A percentile compares a stretch with the other conserved stretches of the same genome.
These are phyloP conservation scores for Pestalotiopsis sp. DNA, from an alignment of 2,329 filamentous ascomycete genomes.

Conservation along the genomic window DNA sequence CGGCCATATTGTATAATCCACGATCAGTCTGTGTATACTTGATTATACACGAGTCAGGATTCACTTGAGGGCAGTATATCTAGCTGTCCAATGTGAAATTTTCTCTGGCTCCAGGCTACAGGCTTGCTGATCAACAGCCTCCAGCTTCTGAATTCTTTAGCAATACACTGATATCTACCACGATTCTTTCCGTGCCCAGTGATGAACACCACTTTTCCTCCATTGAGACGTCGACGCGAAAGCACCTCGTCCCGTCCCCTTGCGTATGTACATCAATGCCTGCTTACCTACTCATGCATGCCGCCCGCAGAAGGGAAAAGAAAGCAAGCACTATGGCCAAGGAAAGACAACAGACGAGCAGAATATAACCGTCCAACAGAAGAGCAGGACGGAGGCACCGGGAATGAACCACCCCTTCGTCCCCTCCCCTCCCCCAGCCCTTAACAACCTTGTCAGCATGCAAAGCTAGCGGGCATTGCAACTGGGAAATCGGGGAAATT, in stretches of 20 bases:
- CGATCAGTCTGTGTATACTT: no score
- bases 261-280: neutral
- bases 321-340: neutral
- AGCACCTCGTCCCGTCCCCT: neutral
- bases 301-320: neutral
- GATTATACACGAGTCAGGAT: no score
- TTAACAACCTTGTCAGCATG: conserved; percentile 8
- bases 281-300: neutral
- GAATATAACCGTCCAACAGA: neutral
- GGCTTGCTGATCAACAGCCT: no score
- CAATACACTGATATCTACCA: neutral
- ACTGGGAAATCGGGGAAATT: conserved; percentile 13
- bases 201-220: neutral
- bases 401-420: neutral
- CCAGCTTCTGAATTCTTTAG: neutral
- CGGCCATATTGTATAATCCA: no score
- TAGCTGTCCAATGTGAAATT: no score
- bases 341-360: neutral
- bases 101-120: no score
- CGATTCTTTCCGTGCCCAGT: neutral
- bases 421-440: neutral
- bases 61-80: no score
- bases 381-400: conserved; percentile 1
- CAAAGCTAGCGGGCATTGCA: conserved; percentile 10
- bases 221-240: neutral